A percentile compares a stretch with the other conserved stretches of the same genome.
Evolutionary conservation across 495 filamentous ascomycete genomes (phyloP).

Genomic region (Bathelium albidoporum): DNA sequence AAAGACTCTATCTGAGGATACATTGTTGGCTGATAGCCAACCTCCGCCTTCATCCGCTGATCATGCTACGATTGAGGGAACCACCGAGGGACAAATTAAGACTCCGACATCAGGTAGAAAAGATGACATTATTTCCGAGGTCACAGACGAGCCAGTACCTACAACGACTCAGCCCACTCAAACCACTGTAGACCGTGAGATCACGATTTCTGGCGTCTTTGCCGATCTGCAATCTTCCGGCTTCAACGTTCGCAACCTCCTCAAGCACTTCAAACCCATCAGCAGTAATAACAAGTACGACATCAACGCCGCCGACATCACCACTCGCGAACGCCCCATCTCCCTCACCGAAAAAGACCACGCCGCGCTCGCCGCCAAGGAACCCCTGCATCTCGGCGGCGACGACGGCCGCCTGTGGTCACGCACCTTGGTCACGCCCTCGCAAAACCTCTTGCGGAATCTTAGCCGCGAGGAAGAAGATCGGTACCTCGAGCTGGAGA

Average conservation of each 20-base stretch:
- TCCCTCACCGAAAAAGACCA: slow-evolving; percentile 23
- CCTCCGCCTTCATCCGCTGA: slow-evolving; percentile 30
- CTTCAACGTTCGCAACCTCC: slow-evolving; percentile 13
- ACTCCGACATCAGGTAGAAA: slow-evolving; percentile 12
- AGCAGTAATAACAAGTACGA: slow-evolving; percentile 10
- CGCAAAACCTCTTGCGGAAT: slow-evolving; percentile 66
- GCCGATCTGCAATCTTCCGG: slow-evolving; percentile 15
- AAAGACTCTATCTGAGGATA: slow-evolving; percentile 24
- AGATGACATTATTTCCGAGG: background rate
- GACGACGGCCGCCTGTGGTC: slow-evolving; percentile 22
- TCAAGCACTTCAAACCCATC: slow-evolving; percentile 10
- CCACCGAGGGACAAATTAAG: slow-evolving; percentile 19
- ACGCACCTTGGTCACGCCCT: slow-evolving; percentile 62
- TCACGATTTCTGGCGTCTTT: slow-evolving; percentile 15
- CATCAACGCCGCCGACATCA: slow-evolving; percentile 8
- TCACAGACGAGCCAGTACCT: background rate
- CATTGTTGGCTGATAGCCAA: slow-evolving; percentile 32
- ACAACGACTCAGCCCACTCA: slow-evolving; percentile 11
- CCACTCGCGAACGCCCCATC: slow-evolving; percentile 15
- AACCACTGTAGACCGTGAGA: slow-evolving; percentile 11
- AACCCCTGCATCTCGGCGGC: slow-evolving; percentile 35
- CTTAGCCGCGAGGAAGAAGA: slow-evolving; percentile 67
- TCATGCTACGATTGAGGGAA: slow-evolving; percentile 11
- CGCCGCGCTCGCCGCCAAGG: slow-evolving; percentile 26
- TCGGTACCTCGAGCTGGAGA: slow-evolving; percentile 64